These are phyloP conservation scores for Cytidiella melzeri DNA, from an alignment of 768 basidiomycete species.

Conservation along the genomic window DNA sequence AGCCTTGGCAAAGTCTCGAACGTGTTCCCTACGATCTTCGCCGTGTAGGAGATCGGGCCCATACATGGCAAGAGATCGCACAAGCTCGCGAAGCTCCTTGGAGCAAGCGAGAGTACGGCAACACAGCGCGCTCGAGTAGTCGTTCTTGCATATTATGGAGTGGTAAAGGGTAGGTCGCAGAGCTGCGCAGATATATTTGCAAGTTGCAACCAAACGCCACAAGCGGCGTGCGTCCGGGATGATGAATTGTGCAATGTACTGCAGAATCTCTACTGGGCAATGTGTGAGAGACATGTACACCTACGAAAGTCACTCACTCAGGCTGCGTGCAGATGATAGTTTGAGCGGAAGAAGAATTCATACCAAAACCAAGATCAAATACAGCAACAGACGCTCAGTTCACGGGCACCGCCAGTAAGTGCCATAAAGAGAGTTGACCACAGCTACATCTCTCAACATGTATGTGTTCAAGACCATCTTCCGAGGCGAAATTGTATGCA, in stretches of 20 bases:
- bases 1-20: neutral
- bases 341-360: no score
- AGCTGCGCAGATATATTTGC: neutral
- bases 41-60: neutral
- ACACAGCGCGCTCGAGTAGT: neutral
- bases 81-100: neutral
- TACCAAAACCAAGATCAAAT: no score
- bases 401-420: no score
- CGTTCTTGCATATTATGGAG: neutral
- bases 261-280: neutral
- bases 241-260: neutral
- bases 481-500: no score
- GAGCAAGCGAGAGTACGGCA: neutral
- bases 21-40: neutral
- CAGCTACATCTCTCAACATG: no score
- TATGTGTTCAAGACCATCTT: no score
- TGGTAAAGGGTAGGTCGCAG: neutral
- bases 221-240: neutral
- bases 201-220: neutral
- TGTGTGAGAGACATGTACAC: neutral
- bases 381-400: no score
- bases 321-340: no score
- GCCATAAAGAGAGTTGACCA: no score
- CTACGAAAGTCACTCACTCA: neutral
- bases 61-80: neutral